phyloP scores from a whole-genome alignment of 495 filamentous ascomycete genomes.

The Penicillium canescens region DNA sequence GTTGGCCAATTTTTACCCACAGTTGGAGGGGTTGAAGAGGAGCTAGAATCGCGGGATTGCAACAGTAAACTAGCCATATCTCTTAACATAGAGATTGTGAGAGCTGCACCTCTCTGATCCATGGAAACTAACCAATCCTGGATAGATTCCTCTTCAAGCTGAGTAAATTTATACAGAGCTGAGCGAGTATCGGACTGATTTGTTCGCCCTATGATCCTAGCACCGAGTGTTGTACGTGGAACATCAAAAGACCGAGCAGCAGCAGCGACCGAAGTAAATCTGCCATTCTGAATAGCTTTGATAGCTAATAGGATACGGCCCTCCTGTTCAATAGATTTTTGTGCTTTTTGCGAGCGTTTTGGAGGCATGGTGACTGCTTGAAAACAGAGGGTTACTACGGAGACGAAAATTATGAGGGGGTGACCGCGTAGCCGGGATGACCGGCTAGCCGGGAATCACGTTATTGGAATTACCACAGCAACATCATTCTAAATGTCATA shows the following conservation, averaged over 20 bases:
- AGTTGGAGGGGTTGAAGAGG: too few relatives aligned
- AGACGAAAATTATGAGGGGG: too few relatives aligned
- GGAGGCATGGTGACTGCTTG: too few relatives aligned
- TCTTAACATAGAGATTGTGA: background rate
- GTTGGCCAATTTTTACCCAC: too few relatives aligned
- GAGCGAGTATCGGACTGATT: too few relatives aligned
- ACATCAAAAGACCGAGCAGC: background rate
- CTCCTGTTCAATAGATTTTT: too few relatives aligned
- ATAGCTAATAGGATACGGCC: background rate
- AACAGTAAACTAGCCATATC: conserved; percentile 1
- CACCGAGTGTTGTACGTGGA: background rate
- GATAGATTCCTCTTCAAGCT: background rate
- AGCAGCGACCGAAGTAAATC: background rate
- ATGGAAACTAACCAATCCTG: background rate
- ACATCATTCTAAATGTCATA: too few relatives aligned
- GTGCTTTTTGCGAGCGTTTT: too few relatives aligned
- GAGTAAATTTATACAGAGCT: background rate
- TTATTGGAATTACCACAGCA: too few relatives aligned
- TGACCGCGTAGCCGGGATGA: too few relatives aligned
- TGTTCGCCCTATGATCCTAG: background rate
- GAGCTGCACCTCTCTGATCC: background rate
- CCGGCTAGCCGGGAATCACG: too few relatives aligned
- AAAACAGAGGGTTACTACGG: too few relatives aligned
- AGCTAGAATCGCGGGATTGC: background rate
- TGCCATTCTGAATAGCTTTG: background rate